Base-by-base conservation (phyloP, 73 alveolate genomes). In the Tetrahymena elliotti region DNA sequence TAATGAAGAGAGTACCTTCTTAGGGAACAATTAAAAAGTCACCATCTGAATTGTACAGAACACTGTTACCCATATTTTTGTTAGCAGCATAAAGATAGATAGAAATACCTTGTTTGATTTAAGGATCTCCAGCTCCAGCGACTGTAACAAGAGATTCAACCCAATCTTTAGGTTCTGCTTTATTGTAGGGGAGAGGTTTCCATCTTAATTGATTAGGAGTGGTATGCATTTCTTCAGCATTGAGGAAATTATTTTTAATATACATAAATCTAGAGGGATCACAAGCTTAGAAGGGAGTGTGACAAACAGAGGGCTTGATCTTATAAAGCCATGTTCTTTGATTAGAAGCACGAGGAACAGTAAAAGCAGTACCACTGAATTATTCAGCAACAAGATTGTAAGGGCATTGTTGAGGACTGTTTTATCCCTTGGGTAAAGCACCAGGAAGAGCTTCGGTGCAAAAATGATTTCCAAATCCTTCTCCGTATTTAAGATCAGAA, bases 311-410 rank as follows among this genome's bases (percentile, higher is more conserved):
- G 7, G 99, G 99, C 93, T 96, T 36, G 84, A 98, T 96, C 52
- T 97, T 95, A 94, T 98, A 98, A 38, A 96, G 93, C 99, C 99
- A 98, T 9, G 97, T 39, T 94, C 97, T 96, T 93, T 96, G 97
- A 37, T 97, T 97, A 92, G 94, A 95, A 52, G 93, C 96, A 93
- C 99, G 97, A 18, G 98, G 97, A 83, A 94, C 95, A 13, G 99
- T 97, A 95, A 98, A 98, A 33, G 99, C 99, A 52, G 99, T 97
- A n/a, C 99, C 99, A 27, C 99, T 95, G 39, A 98, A 95, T 94
- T 98, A 96, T 94, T 98, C 99, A 35, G 99, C 99, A 93, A 97
- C 97, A 33, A 98, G 95, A 33, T 96, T 98, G 96, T 52, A 97
- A 10, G 98, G 98, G 95, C 99, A 97, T 93, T 95, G 53, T 83